Evolutionary conservation across 139 green algal genomes (phyloP).

Genomic region (Chlamydomonas sp.): DNA sequence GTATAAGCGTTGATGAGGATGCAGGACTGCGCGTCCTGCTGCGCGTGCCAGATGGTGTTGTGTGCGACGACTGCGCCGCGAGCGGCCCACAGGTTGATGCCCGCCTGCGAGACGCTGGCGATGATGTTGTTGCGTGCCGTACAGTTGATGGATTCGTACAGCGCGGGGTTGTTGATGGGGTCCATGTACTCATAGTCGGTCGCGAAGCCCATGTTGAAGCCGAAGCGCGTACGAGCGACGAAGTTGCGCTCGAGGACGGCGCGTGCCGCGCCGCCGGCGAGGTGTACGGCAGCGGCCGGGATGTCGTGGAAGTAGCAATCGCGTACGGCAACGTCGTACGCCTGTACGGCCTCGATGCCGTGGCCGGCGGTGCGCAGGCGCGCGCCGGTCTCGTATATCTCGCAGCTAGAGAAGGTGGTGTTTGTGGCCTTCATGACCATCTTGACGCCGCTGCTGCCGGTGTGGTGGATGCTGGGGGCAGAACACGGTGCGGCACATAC

Average conservation of each 20-base stretch:
- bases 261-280: slow-evolving; percentile 19
- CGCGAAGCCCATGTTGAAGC: slow-evolving; percentile 35
- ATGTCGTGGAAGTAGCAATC: slow-evolving; percentile 46
- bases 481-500: not conserved
- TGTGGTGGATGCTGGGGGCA: slow-evolving; percentile 24
- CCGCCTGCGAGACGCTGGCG: not conserved
- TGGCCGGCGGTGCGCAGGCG: slow-evolving; percentile 21
- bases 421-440: slow-evolving; percentile 25
- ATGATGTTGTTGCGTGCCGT: slow-evolving; percentile 41
- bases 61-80: slow-evolving; percentile 4
- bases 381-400: slow-evolving; percentile 25
- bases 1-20: slow-evolving; percentile 9
- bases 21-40: slow-evolving; percentile 17
- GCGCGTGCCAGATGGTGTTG: slow-evolving; percentile 37
- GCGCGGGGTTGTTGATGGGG: slow-evolving; percentile 6
- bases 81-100: slow-evolving; percentile 29
- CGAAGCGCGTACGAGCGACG: slow-evolving; percentile 6
- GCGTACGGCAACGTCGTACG: slow-evolving; percentile 17
- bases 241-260: slow-evolving; percentile 25
- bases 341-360: slow-evolving; percentile 30
- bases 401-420: slow-evolving; percentile 20
- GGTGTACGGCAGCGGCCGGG: slow-evolving; percentile 15
- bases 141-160: slow-evolving; percentile 23
- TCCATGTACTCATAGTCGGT: slow-evolving; percentile 39
- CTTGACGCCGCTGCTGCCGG: slow-evolving; percentile 29